Base-by-base conservation (phyloP, 306 rosid species). In the Vicia faba region DNA sequence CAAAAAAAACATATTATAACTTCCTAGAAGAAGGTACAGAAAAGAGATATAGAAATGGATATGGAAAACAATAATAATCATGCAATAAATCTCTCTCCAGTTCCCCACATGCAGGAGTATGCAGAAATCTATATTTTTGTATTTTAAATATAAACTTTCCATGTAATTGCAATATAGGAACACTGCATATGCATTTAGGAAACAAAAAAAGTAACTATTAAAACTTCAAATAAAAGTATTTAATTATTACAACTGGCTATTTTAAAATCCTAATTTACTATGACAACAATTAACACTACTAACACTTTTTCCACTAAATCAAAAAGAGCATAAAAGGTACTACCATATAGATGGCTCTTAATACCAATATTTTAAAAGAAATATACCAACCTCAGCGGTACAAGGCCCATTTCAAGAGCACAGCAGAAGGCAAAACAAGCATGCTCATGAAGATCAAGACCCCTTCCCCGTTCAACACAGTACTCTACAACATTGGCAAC, bases 381-480 rank as follows among this genome's bases (percentile, higher is more conserved):
- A 35, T 39, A 36, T 63, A 75, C 82, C 40, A 81, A 92, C 98
- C 96, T 79, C 80, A 86, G 69, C 55, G 88, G 81, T 70, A 64
- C 81, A 26, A 91, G 81, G 58, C 49, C 76, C 88, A 92, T 72
- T 70, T 86, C 96, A 72, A 92, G 80, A 60, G 87, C 78, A 0
- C 98, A 91, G 56, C 91, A 87, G 58, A 89, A 85, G 20, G 95
- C 96, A 54, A 86, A 61, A 73, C 96, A 92, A 81, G 85, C 91
- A 77, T 78, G 80, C 80, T 92, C 98, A 1, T 89, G 98, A 67
- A 92, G 98, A 80, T 86, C 96, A 4, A 92, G 78, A 69, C 96
- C 87, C 78, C 78, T 86, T 81, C 85, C 91, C 40, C 26, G 60
- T 26, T 63, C 64, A 45, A 57, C 49, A 72, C 75, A 84, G 69